These are phyloP conservation scores for Thielaviopsis ethacetica DNA, from an alignment of 2,329 filamentous ascomycete genomes.

Conservation along the genomic window DNA sequence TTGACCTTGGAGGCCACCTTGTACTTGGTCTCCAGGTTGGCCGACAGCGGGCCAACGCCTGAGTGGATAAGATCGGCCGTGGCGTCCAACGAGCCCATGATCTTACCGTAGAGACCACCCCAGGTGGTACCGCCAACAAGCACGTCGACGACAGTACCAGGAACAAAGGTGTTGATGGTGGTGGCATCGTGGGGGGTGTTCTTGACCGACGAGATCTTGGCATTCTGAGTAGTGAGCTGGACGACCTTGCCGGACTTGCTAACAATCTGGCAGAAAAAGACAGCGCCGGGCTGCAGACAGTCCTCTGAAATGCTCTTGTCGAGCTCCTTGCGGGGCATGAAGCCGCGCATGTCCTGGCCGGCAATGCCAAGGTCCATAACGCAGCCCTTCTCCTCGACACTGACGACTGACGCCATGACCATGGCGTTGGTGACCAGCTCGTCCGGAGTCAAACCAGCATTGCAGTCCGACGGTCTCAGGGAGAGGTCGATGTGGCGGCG, in stretches of 20 bases:
- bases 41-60: slow-evolving; percentile 51
- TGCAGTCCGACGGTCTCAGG: slow-evolving; percentile 61
- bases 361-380: slow-evolving; percentile 81
- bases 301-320: slow-evolving; percentile 47
- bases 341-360: slow-evolving; percentile 54
- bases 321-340: slow-evolving; percentile 72
- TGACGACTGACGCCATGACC: slow-evolving; percentile 73
- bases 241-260: slow-evolving; percentile 68
- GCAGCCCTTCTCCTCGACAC: slow-evolving; percentile 89
- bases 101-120: slow-evolving; percentile 70
- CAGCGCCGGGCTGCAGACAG: slow-evolving; percentile 63
- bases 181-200: slow-evolving; percentile 59
- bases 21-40: slow-evolving; percentile 60
- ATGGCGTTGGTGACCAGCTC: slow-evolving; percentile 62
- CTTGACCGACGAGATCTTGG: slow-evolving; percentile 49
- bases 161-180: slow-evolving; percentile 77
- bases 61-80: slow-evolving; percentile 87
- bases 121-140: slow-evolving; percentile 60
- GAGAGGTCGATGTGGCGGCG: slow-evolving; percentile 80
- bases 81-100: slow-evolving; percentile 80
- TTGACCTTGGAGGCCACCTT: slow-evolving; percentile 73
- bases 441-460: slow-evolving; percentile 54
- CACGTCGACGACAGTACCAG: slow-evolving; percentile 78
- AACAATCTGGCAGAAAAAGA: slow-evolving; percentile 68
- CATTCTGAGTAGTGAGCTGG: slow-evolving; percentile 63